Evolutionary conservation across 1,284 basidiomycete genomes (phyloP).

Genomic region (Ganoderma sinense): DNA sequence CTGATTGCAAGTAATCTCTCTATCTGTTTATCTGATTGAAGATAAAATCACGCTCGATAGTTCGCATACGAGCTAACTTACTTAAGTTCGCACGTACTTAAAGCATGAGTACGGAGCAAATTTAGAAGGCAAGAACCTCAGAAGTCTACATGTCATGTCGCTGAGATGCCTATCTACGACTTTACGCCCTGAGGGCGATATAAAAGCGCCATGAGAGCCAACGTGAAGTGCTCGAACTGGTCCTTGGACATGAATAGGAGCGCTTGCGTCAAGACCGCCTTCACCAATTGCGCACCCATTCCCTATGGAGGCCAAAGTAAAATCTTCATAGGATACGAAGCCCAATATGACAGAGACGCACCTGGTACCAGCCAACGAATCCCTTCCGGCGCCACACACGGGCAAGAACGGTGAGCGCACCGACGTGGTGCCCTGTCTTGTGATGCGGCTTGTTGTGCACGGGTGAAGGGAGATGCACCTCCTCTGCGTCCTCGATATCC

Average conservation of each 20-base stretch:
- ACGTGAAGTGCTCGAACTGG: slow-evolving; percentile 82
- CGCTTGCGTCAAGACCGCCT: slow-evolving; percentile 88
- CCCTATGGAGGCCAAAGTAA: slow-evolving; percentile 56
- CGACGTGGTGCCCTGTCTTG: slow-evolving; percentile 59
- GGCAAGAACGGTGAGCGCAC: slow-evolving; percentile 81
- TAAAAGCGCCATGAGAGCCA: slow-evolving; percentile 66
- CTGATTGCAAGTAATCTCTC: no score
- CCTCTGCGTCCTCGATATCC: slow-evolving; percentile 57
- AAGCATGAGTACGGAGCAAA: no score
- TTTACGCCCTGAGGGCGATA: slow-evolving; percentile 33
- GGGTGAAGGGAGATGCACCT: slow-evolving; percentile 46
- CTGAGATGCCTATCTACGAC: slow-evolving; percentile 19
- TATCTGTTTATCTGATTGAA: no score
- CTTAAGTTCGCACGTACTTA: no score
- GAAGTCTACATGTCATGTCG: not conserved
- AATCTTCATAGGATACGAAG: not conserved
- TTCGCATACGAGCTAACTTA: no score
- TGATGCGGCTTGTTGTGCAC: slow-evolving; percentile 46
- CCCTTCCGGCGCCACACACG: slow-evolving; percentile 82
- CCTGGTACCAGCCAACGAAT: slow-evolving; percentile 95
- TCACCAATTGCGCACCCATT: slow-evolving; percentile 90
- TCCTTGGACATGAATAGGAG: slow-evolving; percentile 85
- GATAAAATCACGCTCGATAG: no score
- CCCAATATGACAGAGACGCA: slow-evolving; percentile 47
- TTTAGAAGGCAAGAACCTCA: not conserved